A percentile compares a stretch with the other conserved stretches of the same genome.
Conservation (phyloP, 768 basidiomycete genomes). For the Udeniomyces megalosporus region DNA sequence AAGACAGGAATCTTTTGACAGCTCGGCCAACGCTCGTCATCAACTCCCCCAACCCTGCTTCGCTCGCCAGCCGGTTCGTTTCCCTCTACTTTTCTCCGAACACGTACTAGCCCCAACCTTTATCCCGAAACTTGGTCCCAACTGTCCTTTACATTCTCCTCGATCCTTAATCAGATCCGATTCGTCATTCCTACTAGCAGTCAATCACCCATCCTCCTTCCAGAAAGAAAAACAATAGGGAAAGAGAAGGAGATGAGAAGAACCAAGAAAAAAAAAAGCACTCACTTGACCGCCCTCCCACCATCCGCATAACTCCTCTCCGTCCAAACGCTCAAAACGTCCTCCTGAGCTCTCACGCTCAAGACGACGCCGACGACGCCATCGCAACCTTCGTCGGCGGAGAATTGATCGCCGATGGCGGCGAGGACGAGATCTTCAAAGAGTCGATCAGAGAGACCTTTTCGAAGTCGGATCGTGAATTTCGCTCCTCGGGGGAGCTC, state of each 20-base stretch:
- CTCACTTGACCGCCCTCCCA: constrained; percentile 67
- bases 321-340: constrained; percentile 86
- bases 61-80: too few relatives aligned
- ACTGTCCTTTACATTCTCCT: too few relatives aligned
- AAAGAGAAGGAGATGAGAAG: neutral
- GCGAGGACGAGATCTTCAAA: constrained; percentile 75
- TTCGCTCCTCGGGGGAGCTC: constrained; percentile 35
- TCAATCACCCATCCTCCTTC: too few relatives aligned
- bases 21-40: too few relatives aligned
- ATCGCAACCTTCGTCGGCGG: constrained; percentile 33
- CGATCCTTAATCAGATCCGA: too few relatives aligned
- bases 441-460: constrained; percentile 73
- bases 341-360: constrained; percentile 74
- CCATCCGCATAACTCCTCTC: constrained; percentile 58
- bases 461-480: constrained; percentile 84
- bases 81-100: too few relatives aligned
- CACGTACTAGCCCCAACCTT: too few relatives aligned
- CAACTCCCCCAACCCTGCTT: too few relatives aligned
- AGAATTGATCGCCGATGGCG: constrained; percentile 74
- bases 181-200: too few relatives aligned
- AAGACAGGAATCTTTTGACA: too few relatives aligned
- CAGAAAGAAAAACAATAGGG: neutral
- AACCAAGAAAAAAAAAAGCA: constrained; percentile 10
- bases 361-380: constrained; percentile 82
- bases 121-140: too few relatives aligned